Percentiles rank a stretch among this genome's conserved stretches.
Conservation (phyloP, 139 green algal species). For the Micromonas pusilla region DNA sequence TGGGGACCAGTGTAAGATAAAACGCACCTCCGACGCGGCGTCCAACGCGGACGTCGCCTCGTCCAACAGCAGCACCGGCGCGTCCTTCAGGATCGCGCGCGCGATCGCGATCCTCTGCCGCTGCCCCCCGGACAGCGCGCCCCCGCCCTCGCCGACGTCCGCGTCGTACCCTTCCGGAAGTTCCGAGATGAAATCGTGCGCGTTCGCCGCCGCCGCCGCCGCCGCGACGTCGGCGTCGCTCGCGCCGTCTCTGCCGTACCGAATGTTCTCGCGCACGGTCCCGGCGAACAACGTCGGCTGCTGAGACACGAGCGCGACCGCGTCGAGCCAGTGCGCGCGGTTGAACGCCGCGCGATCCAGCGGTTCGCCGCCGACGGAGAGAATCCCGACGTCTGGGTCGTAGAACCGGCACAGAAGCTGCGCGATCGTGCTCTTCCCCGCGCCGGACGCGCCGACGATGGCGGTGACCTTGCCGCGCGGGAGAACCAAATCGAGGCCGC, state of each 20-base stretch:
- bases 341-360: neutral
- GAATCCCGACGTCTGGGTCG: constrained; percentile 49
- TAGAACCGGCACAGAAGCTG: constrained; percentile 86
- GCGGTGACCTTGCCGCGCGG: constrained; percentile 69
- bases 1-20: too few relatives aligned
- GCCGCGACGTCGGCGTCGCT: constrained; percentile 26
- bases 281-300: constrained; percentile 41
- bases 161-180: constrained; percentile 41
- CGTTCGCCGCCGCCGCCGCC: constrained; percentile 42
- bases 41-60: constrained; percentile 33
- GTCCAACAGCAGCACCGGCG: constrained; percentile 26
- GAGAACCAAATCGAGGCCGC: constrained; percentile 52
- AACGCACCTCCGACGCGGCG: constrained; percentile 20
- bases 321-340: neutral
- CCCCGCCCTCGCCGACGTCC: constrained; percentile 28
- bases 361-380: neutral
- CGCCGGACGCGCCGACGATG: constrained; percentile 75
- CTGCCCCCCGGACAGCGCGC: constrained; percentile 40
- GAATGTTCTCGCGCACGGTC: constrained; percentile 72
- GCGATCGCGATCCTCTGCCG: constrained; percentile 38
- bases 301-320: constrained; percentile 41
- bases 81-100: constrained; percentile 18
- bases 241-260: constrained; percentile 48
- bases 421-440: constrained; percentile 84
- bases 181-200: constrained; percentile 46